Evolutionary conservation across 2,329 filamentous ascomycete species (phyloP).

Genomic region (Huntiella abstrusa): DNA sequence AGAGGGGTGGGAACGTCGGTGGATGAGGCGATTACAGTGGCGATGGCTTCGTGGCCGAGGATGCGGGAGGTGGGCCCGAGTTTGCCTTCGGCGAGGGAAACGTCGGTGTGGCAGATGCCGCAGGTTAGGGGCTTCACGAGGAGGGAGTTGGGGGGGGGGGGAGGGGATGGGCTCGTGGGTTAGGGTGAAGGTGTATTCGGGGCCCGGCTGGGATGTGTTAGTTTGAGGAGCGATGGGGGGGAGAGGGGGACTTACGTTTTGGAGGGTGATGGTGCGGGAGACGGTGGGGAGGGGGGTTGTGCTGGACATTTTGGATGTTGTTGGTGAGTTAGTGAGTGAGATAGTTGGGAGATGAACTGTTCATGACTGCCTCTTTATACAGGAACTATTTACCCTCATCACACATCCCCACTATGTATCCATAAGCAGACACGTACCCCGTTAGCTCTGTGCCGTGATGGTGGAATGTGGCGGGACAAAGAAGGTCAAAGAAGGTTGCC

Average conservation of each 20-base stretch:
- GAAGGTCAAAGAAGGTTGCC: no score
- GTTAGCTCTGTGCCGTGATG: no score
- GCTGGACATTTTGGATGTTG: background rate
- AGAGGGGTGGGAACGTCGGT: background rate
- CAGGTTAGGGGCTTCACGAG: background rate
- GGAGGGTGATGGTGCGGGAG: background rate
- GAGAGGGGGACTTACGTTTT: background rate
- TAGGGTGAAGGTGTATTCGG: background rate
- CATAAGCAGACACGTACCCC: no score
- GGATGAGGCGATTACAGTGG: background rate
- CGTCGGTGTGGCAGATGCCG: background rate
- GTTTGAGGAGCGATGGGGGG: background rate
- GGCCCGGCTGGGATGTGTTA: background rate
- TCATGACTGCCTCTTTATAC: no score
- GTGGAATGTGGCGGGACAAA: no score
- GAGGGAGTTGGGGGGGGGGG: background rate
- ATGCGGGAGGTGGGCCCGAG: background rate
- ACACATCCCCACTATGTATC: no score
- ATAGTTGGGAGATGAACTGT: no score
- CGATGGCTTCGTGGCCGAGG: constrained; percentile 4
- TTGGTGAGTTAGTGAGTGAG: no score
- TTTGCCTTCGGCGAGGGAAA: background rate
- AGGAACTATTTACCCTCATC: no score
- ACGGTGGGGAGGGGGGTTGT: background rate
- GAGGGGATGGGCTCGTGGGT: background rate